Evolutionary conservation across 2,329 filamentous ascomycete species (phyloP).

Genomic region (Microdochium bolleyi): DNA sequence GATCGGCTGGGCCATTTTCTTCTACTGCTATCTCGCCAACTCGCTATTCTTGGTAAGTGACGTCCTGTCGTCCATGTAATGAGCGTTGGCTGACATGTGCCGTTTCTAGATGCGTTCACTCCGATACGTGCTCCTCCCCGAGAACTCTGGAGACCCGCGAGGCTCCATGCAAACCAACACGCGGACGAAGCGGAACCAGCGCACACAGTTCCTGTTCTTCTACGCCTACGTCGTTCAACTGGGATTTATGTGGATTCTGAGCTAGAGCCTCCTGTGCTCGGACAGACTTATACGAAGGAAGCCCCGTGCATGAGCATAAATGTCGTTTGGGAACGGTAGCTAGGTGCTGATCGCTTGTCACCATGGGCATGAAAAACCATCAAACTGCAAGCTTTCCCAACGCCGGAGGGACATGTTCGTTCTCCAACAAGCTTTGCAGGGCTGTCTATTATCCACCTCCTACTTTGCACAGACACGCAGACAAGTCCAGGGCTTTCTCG

Average conservation of each 20-base stretch:
- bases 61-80: neutral
- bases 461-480: no score
- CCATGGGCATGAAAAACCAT: no score
- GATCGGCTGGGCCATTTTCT: conserved; percentile 82
- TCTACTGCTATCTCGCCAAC: conserved; percentile 89
- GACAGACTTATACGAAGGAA: neutral
- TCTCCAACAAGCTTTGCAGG: no score
- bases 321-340: no score
- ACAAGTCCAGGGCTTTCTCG: no score
- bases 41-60: conserved; percentile 80
- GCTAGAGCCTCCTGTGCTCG: conserved; percentile 16
- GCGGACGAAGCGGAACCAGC: conserved; percentile 74
- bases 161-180: conserved; percentile 65
- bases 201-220: conserved; percentile 86
- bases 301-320: no score
- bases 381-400: no score
- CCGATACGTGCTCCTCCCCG: conserved; percentile 90
- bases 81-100: conserved; percentile 5
- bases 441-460: no score
- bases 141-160: conserved; percentile 59
- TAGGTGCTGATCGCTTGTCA: no score
- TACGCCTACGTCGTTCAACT: conserved; percentile 95
- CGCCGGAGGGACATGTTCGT: no score
- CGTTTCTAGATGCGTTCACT: conserved; percentile 71
- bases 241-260: conserved; percentile 81